Base-by-base conservation (phyloP, 805 yeast genomes). In the Suhomyces xylopsoci region DNA sequence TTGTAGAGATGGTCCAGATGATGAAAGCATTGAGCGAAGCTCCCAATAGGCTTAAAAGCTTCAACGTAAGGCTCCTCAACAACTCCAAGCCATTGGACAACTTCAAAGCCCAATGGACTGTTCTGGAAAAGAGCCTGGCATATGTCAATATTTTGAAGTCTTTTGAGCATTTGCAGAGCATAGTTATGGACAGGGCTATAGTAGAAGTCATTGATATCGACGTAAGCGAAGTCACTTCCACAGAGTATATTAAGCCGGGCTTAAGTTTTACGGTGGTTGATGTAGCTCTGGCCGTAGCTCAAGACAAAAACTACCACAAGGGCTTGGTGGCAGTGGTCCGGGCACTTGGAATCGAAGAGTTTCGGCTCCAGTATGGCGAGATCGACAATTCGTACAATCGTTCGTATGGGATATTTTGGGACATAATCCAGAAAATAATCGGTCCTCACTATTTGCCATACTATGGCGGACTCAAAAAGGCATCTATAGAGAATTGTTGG, bases 401-500 rank as follows among this genome's bases (percentile, higher is more conserved):
- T 30, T 67, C 67, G 8, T 54, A 66, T 8, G 56, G 57, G 25
- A 47, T 64, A 6, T 32, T 61, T 8, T 58, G 58, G 15, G 59
- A 62, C 42, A 58, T 66, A 19, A 52, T 64, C 7, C 20, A 10
- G 24, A 14, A 15, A 9, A 38, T 47, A 8, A 28, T 38, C 8
- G 19, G 17, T 14, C 19, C 44, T 4, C 55, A 47, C 34, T 55
- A 47, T 44, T 44, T 58, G n/a, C 44, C 58, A 10, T 26, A 44
- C 20, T 60, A 60, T 36, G 20, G 40, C 12, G 56, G 46, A 20
- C 47, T 50, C 22, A 17, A 20, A 19, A 45, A 10, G 34, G 56
- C 62, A 4, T 55, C 63, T 9, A 49, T 63, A 20, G 69, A 64
- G 47, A 64, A 67, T 49, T 64, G 68, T 22, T 69, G 74, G 74